Evolutionary conservation across 805 yeast genomes (phyloP).

Genomic region (Starmerella khaoyaiensis): DNA sequence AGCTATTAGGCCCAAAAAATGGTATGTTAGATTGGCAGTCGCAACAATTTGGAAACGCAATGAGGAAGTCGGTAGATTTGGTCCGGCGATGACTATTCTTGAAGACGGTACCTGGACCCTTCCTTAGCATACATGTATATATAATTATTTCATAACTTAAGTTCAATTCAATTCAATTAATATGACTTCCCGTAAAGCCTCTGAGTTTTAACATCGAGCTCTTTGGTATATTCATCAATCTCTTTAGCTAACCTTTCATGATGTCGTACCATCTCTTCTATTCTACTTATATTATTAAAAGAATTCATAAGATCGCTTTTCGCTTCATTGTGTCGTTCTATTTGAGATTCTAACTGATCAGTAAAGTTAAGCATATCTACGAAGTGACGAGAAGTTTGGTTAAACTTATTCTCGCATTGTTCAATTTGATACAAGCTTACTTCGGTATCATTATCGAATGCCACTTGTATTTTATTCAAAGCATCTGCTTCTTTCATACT

Average conservation of each 20-base stretch:
- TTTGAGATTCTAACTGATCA: constrained; percentile 18
- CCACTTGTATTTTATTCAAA: constrained; percentile 12
- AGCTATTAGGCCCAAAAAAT: too few species aligned
- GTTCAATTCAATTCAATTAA: too few species aligned
- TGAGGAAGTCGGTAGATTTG: constrained; percentile 3
- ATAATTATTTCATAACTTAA: neutral
- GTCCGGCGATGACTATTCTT: constrained; percentile 1
- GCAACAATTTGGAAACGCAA: constrained; percentile 7
- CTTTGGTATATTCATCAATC: constrained; percentile 48
- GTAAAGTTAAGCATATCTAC: constrained; percentile 18
- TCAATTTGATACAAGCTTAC: constrained; percentile 13
- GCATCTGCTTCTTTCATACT: constrained; percentile 10
- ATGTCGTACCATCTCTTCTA: constrained; percentile 20
- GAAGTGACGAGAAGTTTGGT: constrained; percentile 10
- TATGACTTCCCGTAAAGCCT: too few species aligned
- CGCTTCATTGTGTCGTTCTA: constrained; percentile 19
- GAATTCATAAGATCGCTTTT: constrained; percentile 1
- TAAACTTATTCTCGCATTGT: constrained; percentile 12
- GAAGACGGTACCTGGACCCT: constrained; percentile 3
- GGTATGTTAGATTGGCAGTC: constrained; percentile 17
- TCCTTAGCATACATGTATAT: too few species aligned
- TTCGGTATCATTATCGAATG: constrained; percentile 17
- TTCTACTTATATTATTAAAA: constrained; percentile 15
- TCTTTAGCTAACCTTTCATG: constrained; percentile 41
- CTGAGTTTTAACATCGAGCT: constrained; percentile 35